Percentiles rank a stretch among this genome's conserved stretches.
phyloP scores from a whole-genome alignment of 768 basidiomycete genomes.

The Termitomyces sp. region DNA sequence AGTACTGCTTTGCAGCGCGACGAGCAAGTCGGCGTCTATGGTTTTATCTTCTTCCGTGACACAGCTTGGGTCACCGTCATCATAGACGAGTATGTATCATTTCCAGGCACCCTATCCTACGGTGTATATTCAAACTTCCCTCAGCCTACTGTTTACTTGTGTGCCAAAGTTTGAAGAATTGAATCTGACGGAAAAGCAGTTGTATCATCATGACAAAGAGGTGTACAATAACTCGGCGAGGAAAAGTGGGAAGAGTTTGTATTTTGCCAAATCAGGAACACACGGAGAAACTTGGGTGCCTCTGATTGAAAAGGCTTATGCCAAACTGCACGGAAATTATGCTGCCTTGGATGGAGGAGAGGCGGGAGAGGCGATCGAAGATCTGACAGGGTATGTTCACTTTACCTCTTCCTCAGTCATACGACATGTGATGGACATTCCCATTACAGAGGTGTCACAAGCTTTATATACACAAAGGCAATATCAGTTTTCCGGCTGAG shows the following conservation, averaged over 20 bases:
- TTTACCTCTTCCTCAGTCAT: background rate
- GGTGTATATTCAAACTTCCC: background rate
- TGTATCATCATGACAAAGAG: constrained; percentile 48
- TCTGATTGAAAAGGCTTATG: constrained; percentile 54
- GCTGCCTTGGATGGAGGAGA: constrained; percentile 34
- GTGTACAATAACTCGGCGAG: constrained; percentile 38
- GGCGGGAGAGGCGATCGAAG: constrained; percentile 48
- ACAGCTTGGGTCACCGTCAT: constrained; percentile 46
- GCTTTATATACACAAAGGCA: constrained; percentile 22
- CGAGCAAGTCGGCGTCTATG: constrained; percentile 50
- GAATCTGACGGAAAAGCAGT: constrained; percentile 26
- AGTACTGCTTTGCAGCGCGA: constrained; percentile 29
- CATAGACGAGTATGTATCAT: constrained; percentile 42
- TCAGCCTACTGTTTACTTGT: constrained; percentile 41
- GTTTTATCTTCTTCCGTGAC: constrained; percentile 54
- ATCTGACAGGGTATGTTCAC: constrained; percentile 44
- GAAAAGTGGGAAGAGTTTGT: constrained; percentile 40
- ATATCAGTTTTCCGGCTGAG: background rate
- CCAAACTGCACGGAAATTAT: constrained; percentile 52
- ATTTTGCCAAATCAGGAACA: constrained; percentile 43
- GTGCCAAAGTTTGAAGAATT: constrained; percentile 52
- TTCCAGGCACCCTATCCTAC: background rate
- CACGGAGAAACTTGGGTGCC: constrained; percentile 55
- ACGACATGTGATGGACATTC: background rate
- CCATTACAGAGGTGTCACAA: constrained; percentile 19